Base-by-base conservation (phyloP, 2,329 filamentous ascomycete genomes). In the Huntiella decipiens region DNA sequence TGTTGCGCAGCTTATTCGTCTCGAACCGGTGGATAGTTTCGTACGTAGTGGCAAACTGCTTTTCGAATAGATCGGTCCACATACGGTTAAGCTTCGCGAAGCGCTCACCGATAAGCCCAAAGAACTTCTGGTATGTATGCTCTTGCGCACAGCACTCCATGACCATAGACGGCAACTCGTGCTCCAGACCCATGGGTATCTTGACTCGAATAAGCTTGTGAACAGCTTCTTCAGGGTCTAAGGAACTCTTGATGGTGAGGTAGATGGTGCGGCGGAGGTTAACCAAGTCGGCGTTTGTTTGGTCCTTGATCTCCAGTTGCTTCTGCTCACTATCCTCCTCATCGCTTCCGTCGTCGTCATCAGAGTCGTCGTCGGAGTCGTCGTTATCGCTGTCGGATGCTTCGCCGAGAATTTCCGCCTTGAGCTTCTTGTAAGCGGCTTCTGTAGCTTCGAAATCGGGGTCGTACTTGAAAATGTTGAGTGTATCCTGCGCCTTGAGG, bases 381-480 rank as follows among this genome's bases (percentile, higher is more conserved):
- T 79, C 82, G 17, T 77, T 79, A 17, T 86, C 82, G 31, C 83
- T 77, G 48, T 86, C 87, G 55, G 83, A 93, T n/a, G 74, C 86
- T 56, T 96, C 87, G 35, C 91, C 88, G 5, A 98, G 61, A 53
- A 98, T 96, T 60, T 96, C 88, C 0, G 84, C 85, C 63, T 92
- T 92, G 44, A 96, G 68, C 57, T 77, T 83, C 61, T 80, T 82
- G 62, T 98, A 98, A 32, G 85, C 79, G 43, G 80, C 82, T 61
- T 98, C 88, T 51, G 95, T 79, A 55, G 83, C 79, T 60, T 95
- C 84, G 72, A 82, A 98, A 28, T 95, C 73, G 0, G 82, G 56
- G 57, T 98, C 91, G 54, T 79, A 86, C 58, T 95, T 96, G 73
- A 98, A 98, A 50, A 98, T 79, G 57, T 98, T 98, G 45, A 96